Evolutionary conservation across 2,329 filamentous ascomycete genomes (phyloP), one percentile per base, ranked within the genome.

Genomic region (Ophiocordyceps camponoti-leonardi): DNA sequence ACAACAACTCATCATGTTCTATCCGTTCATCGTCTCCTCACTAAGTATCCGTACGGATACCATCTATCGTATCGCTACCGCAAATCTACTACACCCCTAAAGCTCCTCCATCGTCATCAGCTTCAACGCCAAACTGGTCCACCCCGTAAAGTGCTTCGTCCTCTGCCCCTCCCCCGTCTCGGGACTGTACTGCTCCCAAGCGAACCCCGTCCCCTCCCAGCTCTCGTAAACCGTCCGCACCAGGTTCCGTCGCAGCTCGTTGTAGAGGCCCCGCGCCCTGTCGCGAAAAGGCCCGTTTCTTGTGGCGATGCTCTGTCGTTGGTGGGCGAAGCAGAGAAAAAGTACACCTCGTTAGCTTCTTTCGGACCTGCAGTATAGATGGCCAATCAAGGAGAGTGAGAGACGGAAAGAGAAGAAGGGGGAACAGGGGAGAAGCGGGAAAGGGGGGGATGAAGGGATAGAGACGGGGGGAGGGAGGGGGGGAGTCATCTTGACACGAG

Each of bases 61-160:
- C n/a, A n/a, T n/a, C n/a, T n/a, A n/a, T n/a, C n/a, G n/a, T n/a
- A n/a, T n/a, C n/a, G n/a, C n/a, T n/a, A n/a, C n/a, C n/a, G n/a
- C n/a, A n/a, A n/a, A n/a, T n/a, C n/a, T n/a, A n/a, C 11, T 31
- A 6, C 12, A 3, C 30, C 4, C 30, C 13, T 31, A 3, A 10
- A 37, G 8, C 23, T 93, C 82, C 7, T 86, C 83, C 86, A 98
- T 90, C 42, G 79, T 78, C 87, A 96, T 94, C 53, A 98, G 86
- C 70, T 94, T 95, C 42, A 96, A 88, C 43, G 96, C 85, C 63
- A 96, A 68, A 61, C 86, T 94, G n/a, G 92, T 98, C 92, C 92
- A 98, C 44, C 92, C 92, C 0, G 92, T 95, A 61, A 98, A 98
- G 63, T 96, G 90, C 69, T 95, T 87, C 6, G 88, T 96, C 40